A percentile compares a stretch with the other conserved stretches of the same genome.
These are phyloP conservation scores for Malus fusca DNA, from an alignment of 306 rosid genomes.

Conservation along the genomic window DNA sequence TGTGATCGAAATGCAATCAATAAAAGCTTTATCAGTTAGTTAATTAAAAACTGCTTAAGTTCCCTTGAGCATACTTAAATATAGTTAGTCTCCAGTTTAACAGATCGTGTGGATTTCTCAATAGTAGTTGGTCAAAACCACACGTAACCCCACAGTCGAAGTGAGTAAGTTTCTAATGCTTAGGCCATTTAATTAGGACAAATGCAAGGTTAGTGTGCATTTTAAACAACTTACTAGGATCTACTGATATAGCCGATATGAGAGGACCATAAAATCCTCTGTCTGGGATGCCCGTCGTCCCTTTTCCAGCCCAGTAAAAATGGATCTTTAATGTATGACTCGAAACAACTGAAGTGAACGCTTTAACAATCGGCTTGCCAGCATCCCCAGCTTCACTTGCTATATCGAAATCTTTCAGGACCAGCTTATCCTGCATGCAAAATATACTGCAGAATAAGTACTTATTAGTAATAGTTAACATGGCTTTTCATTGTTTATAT, in stretches of 20 bases:
- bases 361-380: conserved; percentile 52
- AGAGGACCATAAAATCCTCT: conserved; percentile 94
- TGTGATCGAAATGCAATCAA: no score
- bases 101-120: not conserved
- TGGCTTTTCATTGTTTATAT: not conserved
- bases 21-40: no score
- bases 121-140: not conserved
- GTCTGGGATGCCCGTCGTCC: conserved; percentile 93
- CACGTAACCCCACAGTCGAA: not conserved
- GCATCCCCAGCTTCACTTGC: conserved; percentile 73
- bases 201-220: not conserved
- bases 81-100: not conserved
- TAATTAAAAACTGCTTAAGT: no score
- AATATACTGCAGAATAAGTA: conserved; percentile 19
- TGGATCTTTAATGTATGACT: conserved; percentile 67
- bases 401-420: conserved; percentile 72
- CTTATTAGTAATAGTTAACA: conserved; percentile 2
- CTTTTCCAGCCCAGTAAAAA: conserved; percentile 92
- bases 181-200: not conserved
- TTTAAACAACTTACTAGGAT: conserved; percentile 62
- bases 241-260: conserved; percentile 77
- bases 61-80: no score
- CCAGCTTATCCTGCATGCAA: conserved; percentile 54
- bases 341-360: conserved; percentile 42
- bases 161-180: not conserved